A percentile compares a stretch with the other conserved stretches of the same genome.
Evolutionary conservation across 2,329 filamentous ascomycete species (phyloP).

Genomic region (Cladophialophora yegresii): DNA sequence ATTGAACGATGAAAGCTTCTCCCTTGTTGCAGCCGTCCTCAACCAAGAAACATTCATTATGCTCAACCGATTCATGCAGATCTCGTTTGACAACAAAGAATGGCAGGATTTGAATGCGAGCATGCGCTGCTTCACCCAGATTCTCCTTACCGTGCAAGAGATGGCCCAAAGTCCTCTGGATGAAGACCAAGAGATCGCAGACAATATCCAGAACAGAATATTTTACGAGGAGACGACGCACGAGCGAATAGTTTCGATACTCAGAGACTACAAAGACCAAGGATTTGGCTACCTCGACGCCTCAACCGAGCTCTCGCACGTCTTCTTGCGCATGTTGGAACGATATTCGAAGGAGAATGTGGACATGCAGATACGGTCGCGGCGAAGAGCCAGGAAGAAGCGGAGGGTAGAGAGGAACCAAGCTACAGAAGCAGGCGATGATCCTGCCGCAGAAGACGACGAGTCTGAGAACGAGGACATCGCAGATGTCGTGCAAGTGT

Average conservation of each 20-base stretch:
- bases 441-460: conserved; percentile 56
- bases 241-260: conserved; percentile 77
- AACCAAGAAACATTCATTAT: conserved; percentile 95
- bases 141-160: conserved; percentile 86
- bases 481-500: conserved; percentile 67
- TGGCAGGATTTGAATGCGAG: conserved; percentile 85
- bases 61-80: conserved; percentile 79
- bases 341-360: conserved; percentile 92
- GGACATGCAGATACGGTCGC: conserved; percentile 87
- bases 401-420: conserved; percentile 62
- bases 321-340: conserved; percentile 89
- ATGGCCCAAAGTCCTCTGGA: conserved; percentile 83
- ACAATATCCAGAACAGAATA: conserved; percentile 94
- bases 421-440: conserved; percentile 42
- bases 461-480: conserved; percentile 73
- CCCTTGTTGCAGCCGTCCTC: conserved; percentile 81
- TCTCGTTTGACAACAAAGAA: conserved; percentile 75
- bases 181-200: conserved; percentile 96
- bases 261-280: conserved; percentile 87
- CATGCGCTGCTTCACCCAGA: conserved; percentile 94
- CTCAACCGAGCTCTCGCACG: conserved; percentile 84
- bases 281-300: conserved; percentile 92
- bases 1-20: conserved; percentile 72
- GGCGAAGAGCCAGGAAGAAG: conserved; percentile 70
- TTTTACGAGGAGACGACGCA: conserved; percentile 98